Evolutionary conservation across 352 stramenopile species (phyloP).

Genomic region (Globisporangium solare): DNA sequence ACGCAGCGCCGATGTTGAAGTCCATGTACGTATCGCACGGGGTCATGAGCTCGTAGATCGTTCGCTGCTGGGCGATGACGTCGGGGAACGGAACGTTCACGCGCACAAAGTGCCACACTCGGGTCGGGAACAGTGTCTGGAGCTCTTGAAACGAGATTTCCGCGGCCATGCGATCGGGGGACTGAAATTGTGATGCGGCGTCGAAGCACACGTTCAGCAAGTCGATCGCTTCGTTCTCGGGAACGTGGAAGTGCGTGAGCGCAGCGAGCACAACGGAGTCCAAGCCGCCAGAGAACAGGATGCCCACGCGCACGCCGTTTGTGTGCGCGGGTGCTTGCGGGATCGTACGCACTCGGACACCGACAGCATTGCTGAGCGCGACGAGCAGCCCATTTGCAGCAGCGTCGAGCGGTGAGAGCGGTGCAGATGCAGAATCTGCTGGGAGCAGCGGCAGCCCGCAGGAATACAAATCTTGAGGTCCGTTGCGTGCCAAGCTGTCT

Average conservation of each 20-base stretch:
- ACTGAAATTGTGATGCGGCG: slow-evolving; percentile 41
- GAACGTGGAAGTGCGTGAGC: slow-evolving; percentile 75
- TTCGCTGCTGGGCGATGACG: slow-evolving; percentile 55
- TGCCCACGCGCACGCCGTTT: slow-evolving; percentile 46
- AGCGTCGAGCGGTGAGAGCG: slow-evolving; percentile 12
- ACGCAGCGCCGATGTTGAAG: slow-evolving; percentile 95
- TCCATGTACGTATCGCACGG: slow-evolving; percentile 94
- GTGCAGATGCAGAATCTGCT: neutral
- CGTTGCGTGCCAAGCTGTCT: too few relatives aligned
- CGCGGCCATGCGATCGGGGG: slow-evolving; percentile 90
- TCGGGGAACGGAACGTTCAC: slow-evolving; percentile 78
- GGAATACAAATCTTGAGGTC: slow-evolving; percentile 26
- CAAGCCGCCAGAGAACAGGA: slow-evolving; percentile 96
- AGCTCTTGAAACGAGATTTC: slow-evolving; percentile 83
- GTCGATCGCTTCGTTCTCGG: slow-evolving; percentile 71
- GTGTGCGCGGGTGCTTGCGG: slow-evolving; percentile 8
- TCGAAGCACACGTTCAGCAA: slow-evolving; percentile 96
- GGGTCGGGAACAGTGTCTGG: slow-evolving; percentile 69
- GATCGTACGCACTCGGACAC: slow-evolving; percentile 71
- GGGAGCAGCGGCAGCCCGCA: slow-evolving; percentile 18
- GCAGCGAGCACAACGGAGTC: slow-evolving; percentile 95
- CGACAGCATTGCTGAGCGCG: slow-evolving; percentile 77
- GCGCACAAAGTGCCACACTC: slow-evolving; percentile 80
- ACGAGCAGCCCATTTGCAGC: slow-evolving; percentile 44
- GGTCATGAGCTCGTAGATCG: slow-evolving; percentile 76